Evolutionary conservation across 1,139 yeast species (phyloP), one percentile per base, ranked within the genome.

Genomic region (Candida frijolesensis): DNA sequence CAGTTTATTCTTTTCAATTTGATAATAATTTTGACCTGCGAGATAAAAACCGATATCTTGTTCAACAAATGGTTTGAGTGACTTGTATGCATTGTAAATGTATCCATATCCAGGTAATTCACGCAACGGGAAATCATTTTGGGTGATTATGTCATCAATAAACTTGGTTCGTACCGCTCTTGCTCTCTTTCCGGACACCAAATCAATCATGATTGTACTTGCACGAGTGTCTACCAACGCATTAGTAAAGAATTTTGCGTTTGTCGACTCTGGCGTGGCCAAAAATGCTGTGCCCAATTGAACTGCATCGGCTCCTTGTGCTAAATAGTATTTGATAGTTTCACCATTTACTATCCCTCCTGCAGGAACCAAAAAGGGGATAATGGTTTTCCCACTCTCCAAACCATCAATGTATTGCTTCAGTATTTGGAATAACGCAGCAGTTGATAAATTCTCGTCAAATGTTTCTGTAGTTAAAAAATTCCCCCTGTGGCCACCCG

Each of bases 401-500:
- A 46, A 32, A 16, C 16, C 35, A 14, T 42, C 44, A 15, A 49
- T 19, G 12, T 54, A 46, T 0, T 49, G 45, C 45, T 60, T 57
- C 2, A 71, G 67, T 46, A 57, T 61, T 2, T 52, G 50, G 42
- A 73, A 71, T 43, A 78, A 62, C 0, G 68, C 67, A 43, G 53
- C 57, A 0, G 80, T 74, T 5, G 71, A 59, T 45, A 78, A 60
- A 30, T 67, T 61, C 40, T 67, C 74, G 54, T 77, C 82, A 2
- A 57, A 44, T 7, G 48, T 49, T 16, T 56, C 59, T 14, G 56
- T 58, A 2, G 56, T 56, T 9, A 68, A 54, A 51, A 72, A 79
- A 54, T 71, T 72, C 1, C 84, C 84, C 37, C 84, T 60, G 57
- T 80, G 84, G 0, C 84, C 84, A 41, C 84, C 84, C 2, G 84